phyloP scores from a whole-genome alignment of 805 yeast genomes.

The Yarrowia phangngaensis region DNA sequence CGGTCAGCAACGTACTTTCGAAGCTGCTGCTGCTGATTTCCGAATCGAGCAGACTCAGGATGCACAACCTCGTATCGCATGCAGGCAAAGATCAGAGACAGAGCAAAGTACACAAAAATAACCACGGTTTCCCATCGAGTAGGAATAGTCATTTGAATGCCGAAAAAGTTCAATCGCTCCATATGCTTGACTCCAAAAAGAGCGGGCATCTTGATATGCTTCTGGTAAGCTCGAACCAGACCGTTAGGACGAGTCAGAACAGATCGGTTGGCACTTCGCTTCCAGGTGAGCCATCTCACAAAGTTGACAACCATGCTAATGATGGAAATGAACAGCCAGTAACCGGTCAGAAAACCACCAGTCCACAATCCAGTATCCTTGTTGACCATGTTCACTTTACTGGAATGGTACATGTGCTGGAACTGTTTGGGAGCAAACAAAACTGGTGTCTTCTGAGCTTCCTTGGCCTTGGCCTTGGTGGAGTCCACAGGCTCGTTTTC shows the following conservation, averaged over 20 bases:
- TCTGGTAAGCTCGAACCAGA: conserved; percentile 32
- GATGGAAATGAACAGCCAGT: conserved; percentile 36
- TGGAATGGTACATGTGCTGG: conserved; percentile 19
- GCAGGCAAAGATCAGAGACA: conserved; percentile 38
- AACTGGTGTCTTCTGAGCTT: conserved; percentile 30
- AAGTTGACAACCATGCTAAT: conserved; percentile 27
- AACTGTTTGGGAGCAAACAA: conserved; percentile 31
- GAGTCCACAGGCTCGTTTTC: not conserved
- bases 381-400: conserved; percentile 24
- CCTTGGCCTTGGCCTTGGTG: conserved; percentile 26
- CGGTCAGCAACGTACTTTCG: conserved; percentile 51
- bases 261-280: conserved; percentile 32
- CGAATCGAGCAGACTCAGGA: conserved; percentile 43
- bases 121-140: conserved; percentile 51
- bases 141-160: conserved; percentile 43
- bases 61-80: conserved; percentile 37
- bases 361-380: conserved; percentile 37
- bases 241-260: conserved; percentile 32
- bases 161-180: conserved; percentile 31
- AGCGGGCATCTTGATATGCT: conserved; percentile 41
- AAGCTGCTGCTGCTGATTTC: conserved; percentile 39
- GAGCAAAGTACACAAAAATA: conserved; percentile 43
- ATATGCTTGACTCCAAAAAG: conserved; percentile 38
- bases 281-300: conserved; percentile 24
- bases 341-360: conserved; percentile 36